Percentiles rank a stretch among this genome's conserved stretches.
These are phyloP conservation scores for Exobasidium cylindrosporum DNA, from an alignment of 1,284 basidiomycete genomes.

Conservation along the genomic window DNA sequence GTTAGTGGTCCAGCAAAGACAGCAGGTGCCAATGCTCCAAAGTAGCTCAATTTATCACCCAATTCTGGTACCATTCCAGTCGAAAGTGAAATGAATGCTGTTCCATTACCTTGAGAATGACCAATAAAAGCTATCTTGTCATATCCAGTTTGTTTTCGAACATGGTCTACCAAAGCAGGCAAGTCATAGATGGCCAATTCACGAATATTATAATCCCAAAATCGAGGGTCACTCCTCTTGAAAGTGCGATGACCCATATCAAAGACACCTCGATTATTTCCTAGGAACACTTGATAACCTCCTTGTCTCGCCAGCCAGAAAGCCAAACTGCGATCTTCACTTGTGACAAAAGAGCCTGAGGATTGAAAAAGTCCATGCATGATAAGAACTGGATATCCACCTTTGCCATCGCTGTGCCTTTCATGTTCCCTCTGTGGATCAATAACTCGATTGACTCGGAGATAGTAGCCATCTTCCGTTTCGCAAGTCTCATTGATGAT, in stretches of 20 bases:
- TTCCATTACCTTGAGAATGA: constrained; percentile 64
- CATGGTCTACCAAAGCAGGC: constrained; percentile 64
- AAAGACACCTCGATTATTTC: constrained; percentile 65
- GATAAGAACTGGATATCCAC: constrained; percentile 64
- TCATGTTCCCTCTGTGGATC: constrained; percentile 57
- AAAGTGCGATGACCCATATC: constrained; percentile 64
- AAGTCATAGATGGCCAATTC: constrained; percentile 66
- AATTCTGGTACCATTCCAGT: constrained; percentile 63
- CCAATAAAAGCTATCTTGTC: constrained; percentile 63
- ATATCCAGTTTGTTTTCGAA: constrained; percentile 62
- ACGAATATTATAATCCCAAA: constrained; percentile 67
- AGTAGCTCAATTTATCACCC: constrained; percentile 62
- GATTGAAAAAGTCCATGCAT: constrained; percentile 67
- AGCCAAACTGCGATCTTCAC: constrained; percentile 64
- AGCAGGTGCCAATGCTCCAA: constrained; percentile 65
- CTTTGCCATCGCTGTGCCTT: constrained; percentile 57
- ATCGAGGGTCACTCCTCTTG: constrained; percentile 61
- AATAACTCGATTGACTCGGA: constrained; percentile 62
- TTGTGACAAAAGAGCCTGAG: constrained; percentile 65
- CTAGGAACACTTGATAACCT: constrained; percentile 65
- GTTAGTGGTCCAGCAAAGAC: constrained; percentile 65
- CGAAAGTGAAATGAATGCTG: constrained; percentile 53
- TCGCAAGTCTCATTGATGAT: constrained; percentile 63
- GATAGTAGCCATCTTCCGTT: constrained; percentile 64
- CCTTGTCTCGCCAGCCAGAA: constrained; percentile 65